These are phyloP conservation scores for Herpetomonas muscarum DNA, from an alignment of 208 protist species.

Conservation along the genomic window DNA sequence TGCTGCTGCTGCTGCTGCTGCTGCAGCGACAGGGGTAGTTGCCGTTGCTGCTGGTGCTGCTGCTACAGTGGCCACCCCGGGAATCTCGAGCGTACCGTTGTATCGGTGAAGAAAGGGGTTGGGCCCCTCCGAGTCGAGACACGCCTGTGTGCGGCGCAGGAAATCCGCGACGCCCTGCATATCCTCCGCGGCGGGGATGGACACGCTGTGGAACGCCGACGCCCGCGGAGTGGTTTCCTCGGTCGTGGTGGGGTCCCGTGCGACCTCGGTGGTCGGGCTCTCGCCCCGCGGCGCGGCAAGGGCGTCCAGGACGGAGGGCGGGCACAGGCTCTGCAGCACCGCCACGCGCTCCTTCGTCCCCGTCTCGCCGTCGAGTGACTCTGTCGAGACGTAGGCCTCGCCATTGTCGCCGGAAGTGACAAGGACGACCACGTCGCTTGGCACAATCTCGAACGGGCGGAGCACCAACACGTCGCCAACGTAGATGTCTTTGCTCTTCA, in stretches of 20 bases:
- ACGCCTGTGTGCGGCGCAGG: constrained; percentile 11
- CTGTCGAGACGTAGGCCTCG: constrained; percentile 78
- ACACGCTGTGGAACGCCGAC: neutral
- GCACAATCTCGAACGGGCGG: constrained; percentile 66
- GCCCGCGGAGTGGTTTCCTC: neutral
- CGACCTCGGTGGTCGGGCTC: neutral
- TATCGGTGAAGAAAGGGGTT: constrained; percentile 58
- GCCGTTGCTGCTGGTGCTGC: neutral
- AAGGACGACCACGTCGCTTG: constrained; percentile 86
- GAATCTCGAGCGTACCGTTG: constrained; percentile 29
- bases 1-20: too few species aligned
- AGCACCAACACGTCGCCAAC: constrained; percentile 82
- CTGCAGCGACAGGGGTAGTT: too few species aligned
- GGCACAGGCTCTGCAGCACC: constrained; percentile 39
- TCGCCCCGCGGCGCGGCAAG: neutral
- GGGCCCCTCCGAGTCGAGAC: constrained; percentile 53
- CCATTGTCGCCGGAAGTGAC: constrained; percentile 62
- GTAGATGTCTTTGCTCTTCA: constrained; percentile 51
- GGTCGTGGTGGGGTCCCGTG: neutral
- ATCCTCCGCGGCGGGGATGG: constrained; percentile 3
- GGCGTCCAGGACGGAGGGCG: constrained; percentile 9
- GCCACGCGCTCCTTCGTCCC: constrained; percentile 71
- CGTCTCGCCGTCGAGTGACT: constrained; percentile 91
- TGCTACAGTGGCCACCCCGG: neutral
- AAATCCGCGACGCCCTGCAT: constrained; percentile 23